phyloP scores from a whole-genome alignment of 768 basidiomycete species.

The Pholiota molesta region DNA sequence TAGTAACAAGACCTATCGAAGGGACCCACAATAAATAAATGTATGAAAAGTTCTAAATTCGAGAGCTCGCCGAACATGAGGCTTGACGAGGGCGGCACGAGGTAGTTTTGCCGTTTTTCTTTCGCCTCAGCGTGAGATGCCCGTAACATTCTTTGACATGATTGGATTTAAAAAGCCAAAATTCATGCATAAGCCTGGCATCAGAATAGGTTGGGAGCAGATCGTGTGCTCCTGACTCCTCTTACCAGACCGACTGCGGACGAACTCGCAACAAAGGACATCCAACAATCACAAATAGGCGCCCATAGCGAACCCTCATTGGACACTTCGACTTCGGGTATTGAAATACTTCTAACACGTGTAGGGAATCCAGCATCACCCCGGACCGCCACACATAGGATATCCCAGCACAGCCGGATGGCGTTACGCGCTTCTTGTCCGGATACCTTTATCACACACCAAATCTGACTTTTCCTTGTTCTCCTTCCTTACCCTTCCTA shows the following conservation, averaged over 20 bases:
- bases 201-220: not conserved
- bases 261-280: too few species aligned
- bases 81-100: not conserved
- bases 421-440: not conserved
- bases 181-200: not conserved
- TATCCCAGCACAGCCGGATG: conserved; percentile 8
- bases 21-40: not conserved
- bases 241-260: not conserved
- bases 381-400: not conserved
- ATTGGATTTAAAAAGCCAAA: not conserved
- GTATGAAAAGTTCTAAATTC: not conserved
- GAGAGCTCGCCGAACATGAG: not conserved
- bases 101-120: not conserved
- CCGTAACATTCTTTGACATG: conserved; percentile 5
- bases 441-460: not conserved
- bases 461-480: not conserved
- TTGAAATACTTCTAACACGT: conserved; percentile 16
- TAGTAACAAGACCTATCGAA: not conserved
- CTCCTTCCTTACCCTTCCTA: not conserved
- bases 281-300: conserved; percentile 11
- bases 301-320: conserved; percentile 11
- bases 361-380: conserved; percentile 4
- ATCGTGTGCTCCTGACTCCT: not conserved
- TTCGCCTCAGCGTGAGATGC: conserved; percentile 4
- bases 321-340: not conserved